A percentile compares a stretch with the other conserved stretches of the same genome.
Evolutionary conservation across 2,329 filamentous ascomycete species (phyloP).

Genomic region (Aspergillus spinulosporus): DNA sequence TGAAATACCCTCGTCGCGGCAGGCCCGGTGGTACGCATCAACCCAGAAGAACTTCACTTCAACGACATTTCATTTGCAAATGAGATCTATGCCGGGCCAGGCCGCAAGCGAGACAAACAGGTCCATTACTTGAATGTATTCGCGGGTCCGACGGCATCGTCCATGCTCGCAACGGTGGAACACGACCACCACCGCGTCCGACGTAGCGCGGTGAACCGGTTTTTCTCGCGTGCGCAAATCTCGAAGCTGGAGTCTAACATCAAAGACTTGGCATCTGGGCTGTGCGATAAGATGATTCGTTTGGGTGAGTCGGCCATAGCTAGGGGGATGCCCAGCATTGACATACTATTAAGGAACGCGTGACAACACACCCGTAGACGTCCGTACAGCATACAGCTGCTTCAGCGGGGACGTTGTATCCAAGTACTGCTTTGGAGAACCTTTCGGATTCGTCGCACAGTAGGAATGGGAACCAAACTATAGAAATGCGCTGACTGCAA

Average conservation of each 20-base stretch:
- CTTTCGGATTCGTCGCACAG: neutral
- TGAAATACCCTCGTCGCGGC: conserved; percentile 14
- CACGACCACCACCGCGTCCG: conserved; percentile 32
- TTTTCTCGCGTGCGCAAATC: conserved; percentile 35
- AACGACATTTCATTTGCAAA: conserved; percentile 28
- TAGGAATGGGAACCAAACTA: neutral
- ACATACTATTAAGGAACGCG: neutral
- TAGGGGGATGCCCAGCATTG: neutral
- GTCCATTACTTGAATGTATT: conserved; percentile 27
- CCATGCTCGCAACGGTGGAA: conserved; percentile 20
- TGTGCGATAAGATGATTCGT: conserved; percentile 18
- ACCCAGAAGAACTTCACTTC: conserved; percentile 40
- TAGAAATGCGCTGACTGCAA: neutral
- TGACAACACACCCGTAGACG: neutral
- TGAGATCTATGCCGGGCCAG: conserved; percentile 29
- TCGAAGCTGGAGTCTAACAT: conserved; percentile 29
- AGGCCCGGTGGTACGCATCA: conserved; percentile 43
- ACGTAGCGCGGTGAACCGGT: conserved; percentile 31
- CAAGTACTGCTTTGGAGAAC: neutral
- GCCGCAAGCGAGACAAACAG: conserved; percentile 29
- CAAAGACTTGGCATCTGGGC: conserved; percentile 24
- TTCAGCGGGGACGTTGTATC: neutral
- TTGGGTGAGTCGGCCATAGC: conserved; percentile 15
- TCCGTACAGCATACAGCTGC: neutral
- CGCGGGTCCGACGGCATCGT: conserved; percentile 29